phyloP scores from a whole-genome alignment of 176 grass and related monocot species.

The Oryza brachyantha region DNA sequence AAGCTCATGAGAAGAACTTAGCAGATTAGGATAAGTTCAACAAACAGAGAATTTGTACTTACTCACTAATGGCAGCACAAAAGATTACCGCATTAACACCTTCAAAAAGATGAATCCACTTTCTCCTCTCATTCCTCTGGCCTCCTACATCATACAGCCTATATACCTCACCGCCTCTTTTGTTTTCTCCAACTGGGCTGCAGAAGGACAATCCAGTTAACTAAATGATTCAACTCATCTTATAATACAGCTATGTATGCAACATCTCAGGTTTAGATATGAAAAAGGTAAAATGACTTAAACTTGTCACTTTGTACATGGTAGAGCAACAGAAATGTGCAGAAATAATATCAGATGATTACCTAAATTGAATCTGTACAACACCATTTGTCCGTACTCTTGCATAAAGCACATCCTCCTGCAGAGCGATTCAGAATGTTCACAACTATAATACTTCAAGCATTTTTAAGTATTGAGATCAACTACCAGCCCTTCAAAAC shows the following conservation, averaged over 20 bases:
- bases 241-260: background rate
- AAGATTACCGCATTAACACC: constrained; percentile 96
- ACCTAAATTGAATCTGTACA: constrained; percentile 97
- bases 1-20: background rate
- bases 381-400: constrained; percentile 90
- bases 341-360: constrained; percentile 7
- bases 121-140: constrained; percentile 99
- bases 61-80: constrained; percentile 99
- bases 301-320: background rate
- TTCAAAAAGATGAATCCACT: constrained; percentile 99
- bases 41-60: constrained; percentile 35
- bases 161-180: constrained; percentile 91
- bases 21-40: background rate
- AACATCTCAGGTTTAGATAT: background rate
- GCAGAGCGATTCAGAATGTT: constrained; percentile 12
- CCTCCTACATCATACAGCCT: constrained; percentile 95
- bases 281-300: background rate
- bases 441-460: constrained; percentile 7
- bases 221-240: background rate
- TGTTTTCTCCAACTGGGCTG: constrained; percentile 92
- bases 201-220: constrained; percentile 11
- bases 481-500: background rate
- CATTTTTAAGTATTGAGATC: background rate
- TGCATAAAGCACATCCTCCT: constrained; percentile 97
- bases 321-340: background rate